Evolutionary conservation across 768 basidiomycete species (phyloP).

Genomic region (Clitopilus hobsonii): DNA sequence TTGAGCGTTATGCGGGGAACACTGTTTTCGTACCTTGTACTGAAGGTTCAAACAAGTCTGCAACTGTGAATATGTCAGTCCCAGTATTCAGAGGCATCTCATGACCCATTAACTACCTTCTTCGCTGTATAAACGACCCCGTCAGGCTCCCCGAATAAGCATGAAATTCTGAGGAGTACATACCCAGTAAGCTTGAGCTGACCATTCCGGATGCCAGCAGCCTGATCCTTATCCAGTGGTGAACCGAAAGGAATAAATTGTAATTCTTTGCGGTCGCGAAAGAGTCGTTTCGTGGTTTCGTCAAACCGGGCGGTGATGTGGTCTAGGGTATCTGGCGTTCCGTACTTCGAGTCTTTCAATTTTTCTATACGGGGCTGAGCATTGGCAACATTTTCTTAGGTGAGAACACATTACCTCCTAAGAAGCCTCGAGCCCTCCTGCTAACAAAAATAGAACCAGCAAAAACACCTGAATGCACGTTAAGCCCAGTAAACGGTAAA

Average conservation of each 20-base stretch:
- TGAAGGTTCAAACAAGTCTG: constrained; percentile 75
- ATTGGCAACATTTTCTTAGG: no score
- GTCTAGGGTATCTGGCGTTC: constrained; percentile 64
- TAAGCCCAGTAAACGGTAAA: not conserved
- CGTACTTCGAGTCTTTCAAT: constrained; percentile 69
- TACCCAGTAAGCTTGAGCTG: constrained; percentile 71
- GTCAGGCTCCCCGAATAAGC: no score
- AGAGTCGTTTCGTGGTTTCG: constrained; percentile 77
- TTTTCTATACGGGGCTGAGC: constrained; percentile 44
- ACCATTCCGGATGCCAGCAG: constrained; percentile 68
- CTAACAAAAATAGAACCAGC: constrained; percentile 83
- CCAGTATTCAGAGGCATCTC: not conserved
- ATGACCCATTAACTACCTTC: constrained; percentile 16
- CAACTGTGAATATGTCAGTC: constrained; percentile 36
- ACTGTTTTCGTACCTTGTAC: constrained; percentile 40
- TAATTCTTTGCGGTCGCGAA: constrained; percentile 60
- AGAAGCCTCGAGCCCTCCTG: constrained; percentile 64
- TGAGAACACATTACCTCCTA: constrained; percentile 56
- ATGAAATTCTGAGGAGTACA: no score
- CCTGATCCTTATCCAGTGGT: constrained; percentile 67
- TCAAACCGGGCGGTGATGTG: constrained; percentile 80
- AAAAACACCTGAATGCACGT: constrained; percentile 55
- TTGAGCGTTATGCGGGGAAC: not conserved
- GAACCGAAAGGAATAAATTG: constrained; percentile 78
- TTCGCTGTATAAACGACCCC: constrained; percentile 16